Evolutionary conservation across 805 yeast species (phyloP), one percentile per base, ranked within the genome.

Genomic region (Lipomyces mesembrius): DNA sequence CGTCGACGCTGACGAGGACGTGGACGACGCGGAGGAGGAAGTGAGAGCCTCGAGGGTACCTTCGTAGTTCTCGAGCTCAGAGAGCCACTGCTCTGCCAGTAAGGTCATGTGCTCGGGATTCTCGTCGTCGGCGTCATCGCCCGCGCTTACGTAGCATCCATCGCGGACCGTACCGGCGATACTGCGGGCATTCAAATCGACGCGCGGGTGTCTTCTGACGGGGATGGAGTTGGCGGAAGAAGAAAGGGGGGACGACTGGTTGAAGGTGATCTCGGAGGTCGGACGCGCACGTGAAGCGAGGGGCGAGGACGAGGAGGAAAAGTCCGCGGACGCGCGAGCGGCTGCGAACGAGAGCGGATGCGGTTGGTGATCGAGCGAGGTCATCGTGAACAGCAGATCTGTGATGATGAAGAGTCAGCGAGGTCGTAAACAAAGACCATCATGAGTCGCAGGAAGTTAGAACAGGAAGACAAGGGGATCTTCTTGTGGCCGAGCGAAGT

Each of bases 51-150:
- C 77, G 60, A 76, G 72, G 25, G 77, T 74, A 22, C 65, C 66
- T 62, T 75, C 78, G 63, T 73, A 74, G 59, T 67, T 65, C 64
- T 75, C 77, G 54, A 76, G 69, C 66, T 77, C 79, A n/a, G 76
- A 75, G 61, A 77, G 74, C 77, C 78, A 76, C 60, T 74, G 69
- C 61, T 75, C 76, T 37, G 77, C 75, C 4, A 75, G 60, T 54
- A 68, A 8, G 11, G 58, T 34, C 43, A 55, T 60, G 52, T 53
- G 51, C 54, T 65, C 59, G 3, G 62, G 61, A 43, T 57, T 12
- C 25, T 35, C 61, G 25, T 34, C 59, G 46, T 54, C 46, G 22
- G 11, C 54, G 54, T 6, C 56, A n/a, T 35, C 43, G 54, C 29
- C 62, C 43, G 43, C 59, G 27, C 49, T 55, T n/a, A 32, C n/a